Evolutionary conservation across 148 eudicot species (phyloP).

Genomic region (Oxyria digyna): DNA sequence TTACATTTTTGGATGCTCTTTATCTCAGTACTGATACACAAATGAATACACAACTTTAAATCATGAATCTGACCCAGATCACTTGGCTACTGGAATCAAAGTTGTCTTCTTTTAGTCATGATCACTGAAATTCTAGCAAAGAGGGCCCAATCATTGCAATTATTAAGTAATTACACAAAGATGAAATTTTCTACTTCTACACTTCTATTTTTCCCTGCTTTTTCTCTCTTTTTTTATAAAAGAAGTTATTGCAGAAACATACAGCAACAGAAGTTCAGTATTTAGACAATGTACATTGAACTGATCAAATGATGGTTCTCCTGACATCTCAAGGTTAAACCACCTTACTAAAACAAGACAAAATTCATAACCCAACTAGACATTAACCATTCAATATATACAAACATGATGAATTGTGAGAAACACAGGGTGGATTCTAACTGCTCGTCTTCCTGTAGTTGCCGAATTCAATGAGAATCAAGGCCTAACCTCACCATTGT

Average conservation of each 20-base stretch:
- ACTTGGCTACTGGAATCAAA: too few species aligned
- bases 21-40: not conserved
- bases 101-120: too few species aligned
- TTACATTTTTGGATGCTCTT: not conserved
- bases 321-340: constrained; percentile 2
- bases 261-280: not conserved
- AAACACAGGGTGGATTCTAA: too few species aligned
- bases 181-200: not conserved
- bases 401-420: not conserved
- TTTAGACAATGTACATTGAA: not conserved
- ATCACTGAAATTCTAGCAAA: not conserved
- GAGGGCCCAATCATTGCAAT: too few species aligned
- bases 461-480: not conserved
- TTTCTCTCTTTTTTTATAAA: not conserved
- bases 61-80: too few species aligned
- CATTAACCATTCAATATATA: not conserved
- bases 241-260: not conserved
- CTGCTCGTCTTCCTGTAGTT: not conserved
- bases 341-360: not conserved
- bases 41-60: not conserved
- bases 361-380: not conserved
- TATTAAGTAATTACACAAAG: not conserved
- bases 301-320: constrained; percentile 2
- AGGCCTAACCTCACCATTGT: not conserved
- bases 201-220: not conserved